Conservation (phyloP, 2,329 filamentous ascomycete genomes). For the Xenosphaeropsis pyriputrescens region DNA sequence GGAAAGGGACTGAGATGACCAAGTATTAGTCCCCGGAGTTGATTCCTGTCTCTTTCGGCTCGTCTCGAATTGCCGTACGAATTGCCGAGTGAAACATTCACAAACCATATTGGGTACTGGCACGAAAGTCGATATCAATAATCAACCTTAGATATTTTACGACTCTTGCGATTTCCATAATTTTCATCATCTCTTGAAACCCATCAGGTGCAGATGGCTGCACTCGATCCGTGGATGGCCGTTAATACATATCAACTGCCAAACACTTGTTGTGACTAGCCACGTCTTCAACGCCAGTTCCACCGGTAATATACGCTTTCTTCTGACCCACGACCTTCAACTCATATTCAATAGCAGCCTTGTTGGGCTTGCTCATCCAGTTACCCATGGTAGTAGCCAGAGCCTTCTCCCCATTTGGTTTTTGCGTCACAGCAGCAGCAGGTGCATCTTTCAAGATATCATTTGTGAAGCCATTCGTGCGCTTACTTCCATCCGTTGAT, state of each 20-base stretch:
- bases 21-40: too few species aligned
- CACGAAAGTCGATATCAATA: too few species aligned
- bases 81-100: too few species aligned
- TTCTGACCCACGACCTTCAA: constrained; percentile 16
- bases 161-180: too few species aligned
- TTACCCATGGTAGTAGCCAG: constrained; percentile 22
- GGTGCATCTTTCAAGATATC: constrained; percentile 19
- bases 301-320: constrained; percentile 21
- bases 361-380: constrained; percentile 21
- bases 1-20: too few species aligned
- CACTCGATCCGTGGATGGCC: too few species aligned
- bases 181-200: too few species aligned
- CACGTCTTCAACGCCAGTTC: constrained; percentile 19
- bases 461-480: constrained; percentile 17
- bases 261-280: constrained; percentile 19
- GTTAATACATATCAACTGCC: constrained; percentile 10
- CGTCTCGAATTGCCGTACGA: too few species aligned
- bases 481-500: constrained; percentile 20
- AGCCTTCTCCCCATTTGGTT: constrained; percentile 18
- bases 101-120: too few species aligned
- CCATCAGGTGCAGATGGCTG: too few species aligned
- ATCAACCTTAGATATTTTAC: too few species aligned
- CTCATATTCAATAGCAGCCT: constrained; percentile 20
- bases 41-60: too few species aligned
- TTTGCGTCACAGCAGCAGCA: constrained; percentile 17